Evolutionary conservation across 2,329 filamentous ascomycete species (phyloP).

Genomic region (Rhinocladiella mackenziei): DNA sequence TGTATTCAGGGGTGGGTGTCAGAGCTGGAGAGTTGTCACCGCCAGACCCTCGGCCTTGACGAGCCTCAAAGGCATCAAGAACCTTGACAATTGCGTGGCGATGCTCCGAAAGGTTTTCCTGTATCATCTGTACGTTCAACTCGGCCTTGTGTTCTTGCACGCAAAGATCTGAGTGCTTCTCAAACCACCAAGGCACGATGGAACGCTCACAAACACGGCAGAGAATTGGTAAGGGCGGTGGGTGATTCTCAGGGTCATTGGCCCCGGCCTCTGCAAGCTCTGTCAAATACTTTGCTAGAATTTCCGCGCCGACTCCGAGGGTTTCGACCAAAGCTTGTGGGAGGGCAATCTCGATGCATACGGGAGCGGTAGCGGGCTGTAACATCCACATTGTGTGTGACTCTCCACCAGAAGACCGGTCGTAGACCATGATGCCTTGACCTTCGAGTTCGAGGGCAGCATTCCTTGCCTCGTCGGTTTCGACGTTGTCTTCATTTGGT

Average conservation of each 20-base stretch:
- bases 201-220: constrained; percentile 97
- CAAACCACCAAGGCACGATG: constrained; percentile 99
- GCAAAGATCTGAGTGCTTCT: constrained; percentile 96
- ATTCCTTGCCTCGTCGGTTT: constrained; percentile 16
- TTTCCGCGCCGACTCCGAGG: constrained; percentile 87
- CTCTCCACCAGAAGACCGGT: constrained; percentile 76
- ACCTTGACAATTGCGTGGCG: constrained; percentile 93
- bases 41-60: constrained; percentile 60
- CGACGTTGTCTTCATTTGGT: constrained; percentile 33
- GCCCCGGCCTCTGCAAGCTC: constrained; percentile 77
- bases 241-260: constrained; percentile 69
- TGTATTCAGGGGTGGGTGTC: constrained; percentile 67
- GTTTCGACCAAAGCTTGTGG: constrained; percentile 86
- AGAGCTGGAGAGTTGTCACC: constrained; percentile 44
- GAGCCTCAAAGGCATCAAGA: constrained; percentile 81
- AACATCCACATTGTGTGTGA: constrained; percentile 98
- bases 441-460: constrained; percentile 74
- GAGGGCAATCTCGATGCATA: constrained; percentile 94
- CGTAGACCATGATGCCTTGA: constrained; percentile 97
- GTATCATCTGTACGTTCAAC: constrained; percentile 95
- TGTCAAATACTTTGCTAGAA: constrained; percentile 90
- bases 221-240: constrained; percentile 77
- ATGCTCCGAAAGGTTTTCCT: constrained; percentile 88
- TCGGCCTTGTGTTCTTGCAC: constrained; percentile 93
- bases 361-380: constrained; percentile 78